Evolutionary conservation across 2,329 filamentous ascomycete genomes (phyloP).

Genomic region (Lasiodiplodia sp.): DNA sequence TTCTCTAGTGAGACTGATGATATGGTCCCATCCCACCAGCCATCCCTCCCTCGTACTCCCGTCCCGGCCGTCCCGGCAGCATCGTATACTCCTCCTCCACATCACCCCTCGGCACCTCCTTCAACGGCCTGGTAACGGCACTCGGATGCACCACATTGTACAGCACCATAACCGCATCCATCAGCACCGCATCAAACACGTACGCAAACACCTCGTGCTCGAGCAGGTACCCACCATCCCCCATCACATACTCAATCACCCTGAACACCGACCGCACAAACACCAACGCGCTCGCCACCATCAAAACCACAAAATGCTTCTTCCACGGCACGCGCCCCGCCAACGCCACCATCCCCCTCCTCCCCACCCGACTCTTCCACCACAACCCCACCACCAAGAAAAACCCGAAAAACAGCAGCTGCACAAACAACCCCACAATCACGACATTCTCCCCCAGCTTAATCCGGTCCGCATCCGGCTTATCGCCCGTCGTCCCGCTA

Average conservation of each 20-base stretch:
- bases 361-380: not conserved
- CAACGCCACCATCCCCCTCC: constrained; percentile 26
- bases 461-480: not conserved
- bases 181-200: constrained; percentile 56
- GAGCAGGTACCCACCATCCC: constrained; percentile 54
- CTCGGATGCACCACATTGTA: constrained; percentile 50
- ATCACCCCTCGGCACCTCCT: not conserved
- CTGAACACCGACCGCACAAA: constrained; percentile 58
- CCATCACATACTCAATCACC: constrained; percentile 57
- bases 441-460: constrained; percentile 52
- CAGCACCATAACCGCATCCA: constrained; percentile 52
- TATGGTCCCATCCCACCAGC: too few relatives aligned
- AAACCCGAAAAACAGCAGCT: constrained; percentile 59
- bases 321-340: constrained; percentile 20
- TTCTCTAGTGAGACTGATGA: too few relatives aligned
- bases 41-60: too few relatives aligned
- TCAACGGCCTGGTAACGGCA: constrained; percentile 31
- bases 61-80: not conserved
- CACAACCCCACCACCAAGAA: constrained; percentile 49
- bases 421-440: constrained; percentile 59
- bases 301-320: constrained; percentile 53
- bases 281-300: constrained; percentile 55
- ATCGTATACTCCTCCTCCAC: not conserved
- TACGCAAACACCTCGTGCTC: constrained; percentile 56
- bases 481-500: not conserved